Conservation (phyloP, 306 rosid genomes). For the Sesbania bispinosa region DNA sequence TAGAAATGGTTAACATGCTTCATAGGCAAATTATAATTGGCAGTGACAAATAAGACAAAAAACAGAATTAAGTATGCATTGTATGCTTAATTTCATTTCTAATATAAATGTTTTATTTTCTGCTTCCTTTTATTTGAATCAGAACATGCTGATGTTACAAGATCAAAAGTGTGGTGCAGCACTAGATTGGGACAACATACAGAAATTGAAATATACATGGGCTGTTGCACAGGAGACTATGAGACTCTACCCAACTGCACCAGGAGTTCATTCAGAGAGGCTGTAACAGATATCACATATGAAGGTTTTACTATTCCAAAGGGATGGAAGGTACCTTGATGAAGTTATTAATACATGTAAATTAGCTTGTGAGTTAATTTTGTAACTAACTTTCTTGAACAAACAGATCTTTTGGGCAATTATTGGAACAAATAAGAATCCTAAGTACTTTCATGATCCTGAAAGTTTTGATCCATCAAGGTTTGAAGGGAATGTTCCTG, state of each 20-base stretch:
- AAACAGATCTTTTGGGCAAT: conserved; percentile 43
- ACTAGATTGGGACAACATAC: conserved; percentile 42
- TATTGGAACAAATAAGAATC: conserved; percentile 31
- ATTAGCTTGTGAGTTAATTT: background rate
- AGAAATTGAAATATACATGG: conserved; percentile 47
- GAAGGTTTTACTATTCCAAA: conserved; percentile 44
- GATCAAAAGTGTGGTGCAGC: conserved; percentile 14
- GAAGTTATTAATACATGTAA: background rate
- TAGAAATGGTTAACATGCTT: background rate
- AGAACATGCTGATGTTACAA: conserved; percentile 34
- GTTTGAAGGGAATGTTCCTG: conserved; percentile 33
- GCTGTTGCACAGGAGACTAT: conserved; percentile 41
- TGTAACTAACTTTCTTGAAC: background rate
- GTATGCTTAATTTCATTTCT: background rate
- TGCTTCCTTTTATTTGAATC: conserved; percentile 4
- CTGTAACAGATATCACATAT: conserved; percentile 23
- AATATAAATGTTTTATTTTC: background rate
- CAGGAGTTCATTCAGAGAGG: conserved; percentile 42
- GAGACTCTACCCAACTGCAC: conserved; percentile 43
- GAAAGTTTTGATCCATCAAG: conserved; percentile 44
- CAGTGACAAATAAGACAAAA: background rate
- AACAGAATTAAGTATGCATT: background rate
- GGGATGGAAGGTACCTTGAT: conserved; percentile 42
- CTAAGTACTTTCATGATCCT: conserved; percentile 24
- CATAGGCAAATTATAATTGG: background rate